Evolutionary conservation across 208 protist genomes (phyloP).

Genomic region (Phytomonas sp.): DNA sequence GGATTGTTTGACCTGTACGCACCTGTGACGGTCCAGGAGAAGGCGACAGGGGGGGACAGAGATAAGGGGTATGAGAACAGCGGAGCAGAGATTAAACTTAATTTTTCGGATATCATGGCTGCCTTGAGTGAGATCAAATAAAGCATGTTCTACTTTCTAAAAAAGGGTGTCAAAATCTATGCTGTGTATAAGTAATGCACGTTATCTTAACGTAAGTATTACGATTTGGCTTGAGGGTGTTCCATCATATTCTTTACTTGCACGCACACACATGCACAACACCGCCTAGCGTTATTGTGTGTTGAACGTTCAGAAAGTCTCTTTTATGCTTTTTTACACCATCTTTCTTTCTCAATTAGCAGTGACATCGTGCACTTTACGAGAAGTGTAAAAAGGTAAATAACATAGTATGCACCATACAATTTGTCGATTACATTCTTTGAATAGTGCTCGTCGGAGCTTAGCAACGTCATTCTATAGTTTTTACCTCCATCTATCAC

Average conservation of each 20-base stretch:
- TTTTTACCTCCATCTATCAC: not conserved
- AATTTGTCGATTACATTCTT: not conserved
- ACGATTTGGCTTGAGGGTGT: not conserved
- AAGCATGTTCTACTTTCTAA: not conserved
- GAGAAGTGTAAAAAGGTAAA: not conserved
- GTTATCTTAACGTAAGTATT: not conserved
- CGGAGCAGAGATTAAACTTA: constrained; percentile 28
- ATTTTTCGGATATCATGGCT: constrained; percentile 47
- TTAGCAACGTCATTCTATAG: not conserved
- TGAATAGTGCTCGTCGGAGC: not conserved
- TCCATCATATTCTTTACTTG: not conserved
- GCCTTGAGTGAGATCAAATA: constrained; percentile 36
- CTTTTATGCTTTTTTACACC: not conserved
- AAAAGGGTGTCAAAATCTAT: not conserved
- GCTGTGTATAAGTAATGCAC: not conserved
- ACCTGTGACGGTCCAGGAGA: constrained; percentile 15
- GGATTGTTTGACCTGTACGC: constrained; percentile 49
- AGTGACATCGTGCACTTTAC: not conserved
- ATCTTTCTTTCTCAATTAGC: constrained; percentile 3
- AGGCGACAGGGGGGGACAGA: not conserved
- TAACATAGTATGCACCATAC: not conserved
- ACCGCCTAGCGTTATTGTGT: not conserved
- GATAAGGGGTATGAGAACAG: not conserved
- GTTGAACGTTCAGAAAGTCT: not conserved
- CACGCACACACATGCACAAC: not conserved